Conservation (phyloP, 495 filamentous ascomycete genomes). For the Penicillium pulvis region DNA sequence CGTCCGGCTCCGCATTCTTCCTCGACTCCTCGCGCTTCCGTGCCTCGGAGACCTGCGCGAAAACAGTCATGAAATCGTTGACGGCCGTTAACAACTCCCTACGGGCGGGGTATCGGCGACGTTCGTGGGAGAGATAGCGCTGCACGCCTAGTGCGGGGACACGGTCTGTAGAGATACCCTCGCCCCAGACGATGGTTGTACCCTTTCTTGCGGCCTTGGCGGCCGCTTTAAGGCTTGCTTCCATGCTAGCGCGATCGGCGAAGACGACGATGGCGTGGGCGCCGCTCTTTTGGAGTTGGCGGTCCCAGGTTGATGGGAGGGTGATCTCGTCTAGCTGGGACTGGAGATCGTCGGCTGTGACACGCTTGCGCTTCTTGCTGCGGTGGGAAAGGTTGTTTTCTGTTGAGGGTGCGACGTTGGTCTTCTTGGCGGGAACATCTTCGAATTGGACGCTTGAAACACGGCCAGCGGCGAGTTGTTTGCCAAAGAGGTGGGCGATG, state of each 20-base stretch:
- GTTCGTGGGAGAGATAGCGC: conserved; percentile 64
- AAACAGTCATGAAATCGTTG: conserved; percentile 80
- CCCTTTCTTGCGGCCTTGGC: conserved; percentile 59
- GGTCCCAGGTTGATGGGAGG: conserved; percentile 73
- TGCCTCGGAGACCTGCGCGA: conserved; percentile 65
- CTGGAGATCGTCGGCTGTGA: conserved; percentile 53
- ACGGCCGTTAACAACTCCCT: conserved; percentile 64
- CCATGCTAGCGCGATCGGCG: conserved; percentile 74
- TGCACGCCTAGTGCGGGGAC: conserved; percentile 58
- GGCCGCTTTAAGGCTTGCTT: conserved; percentile 72
- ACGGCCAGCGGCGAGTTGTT: conserved; percentile 68
- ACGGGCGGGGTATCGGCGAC: conserved; percentile 68
- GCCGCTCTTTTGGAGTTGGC: conserved; percentile 70
- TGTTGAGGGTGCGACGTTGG: conserved; percentile 19
- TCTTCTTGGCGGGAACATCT: conserved; percentile 49
- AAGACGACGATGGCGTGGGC: conserved; percentile 78
- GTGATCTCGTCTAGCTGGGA: conserved; percentile 51
- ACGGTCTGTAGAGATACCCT: conserved; percentile 52
- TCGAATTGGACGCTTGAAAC: conserved; percentile 79
- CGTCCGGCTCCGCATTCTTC: conserved; percentile 76
- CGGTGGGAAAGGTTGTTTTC: conserved; percentile 29
- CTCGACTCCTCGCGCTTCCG: conserved; percentile 62
- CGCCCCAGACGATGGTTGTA: conserved; percentile 59
- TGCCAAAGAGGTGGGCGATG: conserved; percentile 71
- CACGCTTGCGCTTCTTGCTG: conserved; percentile 69